A percentile compares a stretch with the other conserved stretches of the same genome.
These are phyloP conservation scores for Capsella rubella DNA, from an alignment of 441 rosid species.

Conservation along the genomic window DNA sequence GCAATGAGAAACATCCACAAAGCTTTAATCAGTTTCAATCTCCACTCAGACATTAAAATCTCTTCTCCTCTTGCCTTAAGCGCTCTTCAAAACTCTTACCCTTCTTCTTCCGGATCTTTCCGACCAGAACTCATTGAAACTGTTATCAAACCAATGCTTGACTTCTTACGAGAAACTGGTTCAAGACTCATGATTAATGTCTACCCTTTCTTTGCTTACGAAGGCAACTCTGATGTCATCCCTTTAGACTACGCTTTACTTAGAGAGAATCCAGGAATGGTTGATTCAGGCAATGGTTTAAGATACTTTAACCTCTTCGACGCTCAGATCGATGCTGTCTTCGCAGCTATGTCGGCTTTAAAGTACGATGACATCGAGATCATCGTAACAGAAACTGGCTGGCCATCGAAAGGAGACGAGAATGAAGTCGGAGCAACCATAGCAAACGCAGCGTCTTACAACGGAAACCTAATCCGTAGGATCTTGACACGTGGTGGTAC, in stretches of 20 bases:
- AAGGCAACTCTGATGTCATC: conserved; percentile 83
- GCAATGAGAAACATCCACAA: conserved; percentile 84
- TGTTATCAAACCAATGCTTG: conserved; percentile 75
- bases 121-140: conserved; percentile 68
- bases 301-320: conserved; percentile 78
- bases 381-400: conserved; percentile 85
- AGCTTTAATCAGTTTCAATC: conserved; percentile 59
- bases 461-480: conserved; percentile 82
- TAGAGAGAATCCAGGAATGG: conserved; percentile 85
- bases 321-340: conserved; percentile 93
- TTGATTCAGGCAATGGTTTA: conserved; percentile 78
- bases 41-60: conserved; percentile 68
- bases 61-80: conserved; percentile 86
- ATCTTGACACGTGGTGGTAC: conserved; percentile 85
- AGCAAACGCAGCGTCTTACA: conserved; percentile 76
- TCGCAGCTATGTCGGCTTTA: conserved; percentile 77
- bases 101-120: conserved; percentile 87
- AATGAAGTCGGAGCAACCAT: conserved; percentile 72
- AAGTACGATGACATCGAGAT: conserved; percentile 68
- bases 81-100: conserved; percentile 80
- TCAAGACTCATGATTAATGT: conserved; percentile 86
- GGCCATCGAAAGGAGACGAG: conserved; percentile 86
- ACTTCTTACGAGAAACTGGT: conserved; percentile 82
- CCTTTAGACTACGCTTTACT: conserved; percentile 84
- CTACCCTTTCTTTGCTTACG: conserved; percentile 89